A percentile compares a stretch with the other conserved stretches of the same genome.
These are phyloP conservation scores for Plasmopara muralis DNA, from an alignment of 352 stramenopile species.

Conservation along the genomic window DNA sequence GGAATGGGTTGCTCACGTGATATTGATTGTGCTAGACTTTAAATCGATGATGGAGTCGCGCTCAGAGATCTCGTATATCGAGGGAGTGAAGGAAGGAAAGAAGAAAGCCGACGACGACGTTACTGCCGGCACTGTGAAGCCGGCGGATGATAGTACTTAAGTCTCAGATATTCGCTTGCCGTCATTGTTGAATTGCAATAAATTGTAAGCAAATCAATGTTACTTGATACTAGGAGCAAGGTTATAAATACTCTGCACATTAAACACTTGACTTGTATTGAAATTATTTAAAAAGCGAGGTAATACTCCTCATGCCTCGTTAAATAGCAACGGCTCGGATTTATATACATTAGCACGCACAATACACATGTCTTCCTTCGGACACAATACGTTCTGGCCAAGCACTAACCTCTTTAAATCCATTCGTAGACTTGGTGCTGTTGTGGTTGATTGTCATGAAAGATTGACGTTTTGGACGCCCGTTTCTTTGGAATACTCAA, in stretches of 20 bases:
- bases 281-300: background rate
- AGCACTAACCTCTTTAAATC: slow-evolving; percentile 14
- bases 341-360: slow-evolving; percentile 8
- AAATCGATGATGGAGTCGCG: slow-evolving; percentile 54
- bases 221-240: too few species aligned
- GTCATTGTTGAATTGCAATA: background rate
- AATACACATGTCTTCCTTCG: slow-evolving; percentile 19
- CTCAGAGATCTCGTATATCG: slow-evolving; percentile 41
- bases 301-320: slow-evolving; percentile 20
- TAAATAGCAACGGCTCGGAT: slow-evolving; percentile 30
- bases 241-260: too few species aligned
- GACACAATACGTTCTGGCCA: slow-evolving; percentile 19
- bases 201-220: background rate
- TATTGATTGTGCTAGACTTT: slow-evolving; percentile 36
- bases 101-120: slow-evolving; percentile 7
- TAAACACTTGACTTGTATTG: too few species aligned
- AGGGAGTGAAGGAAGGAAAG: slow-evolving; percentile 22
- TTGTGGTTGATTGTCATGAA: slow-evolving; percentile 20
- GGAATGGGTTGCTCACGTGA: slow-evolving; percentile 1
- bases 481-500: slow-evolving; percentile 15
- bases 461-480: slow-evolving; percentile 13
- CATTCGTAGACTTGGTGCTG: slow-evolving; percentile 21
- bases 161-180: background rate
- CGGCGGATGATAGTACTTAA: slow-evolving; percentile 17
- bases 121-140: slow-evolving; percentile 26